Conservation (phyloP, 768 basidiomycete species). For the Lactarius psammicola region DNA sequence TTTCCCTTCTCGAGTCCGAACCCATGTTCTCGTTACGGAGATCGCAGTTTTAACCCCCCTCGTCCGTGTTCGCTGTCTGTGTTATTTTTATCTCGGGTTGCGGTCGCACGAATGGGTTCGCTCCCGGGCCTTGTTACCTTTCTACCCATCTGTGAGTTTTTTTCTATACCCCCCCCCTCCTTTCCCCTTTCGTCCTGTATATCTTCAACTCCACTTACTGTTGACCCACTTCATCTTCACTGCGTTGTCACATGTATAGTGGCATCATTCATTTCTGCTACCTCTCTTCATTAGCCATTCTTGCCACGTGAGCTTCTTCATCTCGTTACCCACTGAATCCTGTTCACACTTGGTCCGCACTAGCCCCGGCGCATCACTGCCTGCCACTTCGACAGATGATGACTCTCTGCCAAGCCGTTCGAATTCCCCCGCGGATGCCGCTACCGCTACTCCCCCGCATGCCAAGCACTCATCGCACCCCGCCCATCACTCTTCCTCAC, state of each 20-base stretch:
- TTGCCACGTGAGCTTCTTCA: slow-evolving; percentile 6
- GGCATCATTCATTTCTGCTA: background rate
- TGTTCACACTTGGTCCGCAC: background rate
- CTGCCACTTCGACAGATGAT: background rate
- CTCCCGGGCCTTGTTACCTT: background rate
- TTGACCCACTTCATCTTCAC: background rate
- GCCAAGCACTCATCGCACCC: background rate
- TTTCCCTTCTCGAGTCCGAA: background rate
- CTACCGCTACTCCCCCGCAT: background rate
- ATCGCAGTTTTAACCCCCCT: background rate
- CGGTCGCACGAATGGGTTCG: background rate
- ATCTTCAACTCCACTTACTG: background rate
- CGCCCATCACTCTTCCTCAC: background rate
- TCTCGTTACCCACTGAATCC: background rate
- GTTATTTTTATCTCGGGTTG: background rate
- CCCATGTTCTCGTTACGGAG: background rate
- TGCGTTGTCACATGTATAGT: background rate
- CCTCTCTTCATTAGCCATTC: background rate
- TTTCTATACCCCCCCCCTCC: background rate
- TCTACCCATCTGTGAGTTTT: background rate
- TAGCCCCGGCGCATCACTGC: background rate
- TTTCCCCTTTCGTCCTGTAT: background rate
- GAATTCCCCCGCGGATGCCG: background rate
- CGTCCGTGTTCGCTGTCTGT: background rate
- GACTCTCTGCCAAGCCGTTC: background rate